A percentile compares a stretch with the other conserved stretches of the same genome.
Conservation (phyloP, 2,329 filamentous ascomycete genomes). For the Ascochyta clinopodiicola region DNA sequence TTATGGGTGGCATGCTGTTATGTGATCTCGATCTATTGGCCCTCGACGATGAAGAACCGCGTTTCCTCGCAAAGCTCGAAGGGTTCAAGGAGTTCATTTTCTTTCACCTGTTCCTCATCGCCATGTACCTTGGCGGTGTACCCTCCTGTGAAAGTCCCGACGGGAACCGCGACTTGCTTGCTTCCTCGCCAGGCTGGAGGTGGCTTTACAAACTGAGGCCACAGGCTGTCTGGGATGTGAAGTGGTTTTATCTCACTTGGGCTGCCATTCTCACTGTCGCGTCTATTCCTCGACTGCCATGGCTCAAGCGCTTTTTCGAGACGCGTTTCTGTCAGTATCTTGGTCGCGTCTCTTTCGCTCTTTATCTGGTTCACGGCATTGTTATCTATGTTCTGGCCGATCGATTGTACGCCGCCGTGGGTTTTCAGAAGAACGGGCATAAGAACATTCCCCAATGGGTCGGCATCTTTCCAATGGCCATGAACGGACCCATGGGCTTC, state of each 20-base stretch:
- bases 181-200: conserved; percentile 65
- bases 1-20: conserved; percentile 46
- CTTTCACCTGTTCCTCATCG: conserved; percentile 53
- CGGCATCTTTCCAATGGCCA: conserved; percentile 62
- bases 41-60: conserved; percentile 34
- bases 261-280: conserved; percentile 65
- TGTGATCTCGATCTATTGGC: conserved; percentile 47
- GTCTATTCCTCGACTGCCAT: conserved; percentile 63
- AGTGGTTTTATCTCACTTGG: conserved; percentile 73
- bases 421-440: conserved; percentile 61
- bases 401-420: conserved; percentile 67
- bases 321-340: conserved; percentile 61
- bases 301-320: conserved; percentile 57
- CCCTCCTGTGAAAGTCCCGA: conserved; percentile 56
- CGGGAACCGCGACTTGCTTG: conserved; percentile 56
- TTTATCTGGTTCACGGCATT: conserved; percentile 66
- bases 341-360: conserved; percentile 63
- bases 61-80: conserved; percentile 60
- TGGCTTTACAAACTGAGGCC: conserved; percentile 68
- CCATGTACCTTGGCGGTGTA: conserved; percentile 66
- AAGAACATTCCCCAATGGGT: conserved; percentile 63
- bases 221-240: conserved; percentile 69
- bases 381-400: conserved; percentile 56
- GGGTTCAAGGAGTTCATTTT: conserved; percentile 56
- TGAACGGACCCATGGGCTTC: conserved; percentile 64